Evolutionary conservation across 805 yeast genomes (phyloP).

Genomic region (Nakazawaea populi): DNA sequence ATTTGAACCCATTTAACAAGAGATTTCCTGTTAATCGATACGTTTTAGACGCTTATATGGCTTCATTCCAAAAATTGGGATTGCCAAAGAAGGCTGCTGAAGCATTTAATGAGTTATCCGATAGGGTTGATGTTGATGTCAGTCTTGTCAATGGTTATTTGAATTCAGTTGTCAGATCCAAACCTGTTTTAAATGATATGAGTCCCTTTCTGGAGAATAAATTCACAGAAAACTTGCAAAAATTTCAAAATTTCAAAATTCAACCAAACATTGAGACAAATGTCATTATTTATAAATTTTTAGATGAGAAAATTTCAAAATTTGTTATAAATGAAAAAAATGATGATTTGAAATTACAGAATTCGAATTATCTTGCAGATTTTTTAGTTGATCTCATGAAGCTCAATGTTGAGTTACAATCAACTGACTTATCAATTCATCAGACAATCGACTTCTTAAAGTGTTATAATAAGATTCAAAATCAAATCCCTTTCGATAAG

Average conservation of each 20-base stretch:
- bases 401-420: background rate
- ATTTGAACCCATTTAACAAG: constrained; percentile 1
- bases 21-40: constrained; percentile 4
- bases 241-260: background rate
- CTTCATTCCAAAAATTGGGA: constrained; percentile 1
- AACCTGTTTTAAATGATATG: background rate
- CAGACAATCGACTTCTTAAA: background rate
- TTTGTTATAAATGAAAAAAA: background rate
- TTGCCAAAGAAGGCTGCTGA: constrained; percentile 1
- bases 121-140: constrained; percentile 1
- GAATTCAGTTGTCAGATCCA: background rate
- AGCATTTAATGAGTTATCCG: background rate
- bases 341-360: background rate
- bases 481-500: background rate
- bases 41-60: constrained; percentile 1
- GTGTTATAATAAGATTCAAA: background rate
- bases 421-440: background rate
- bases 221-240: background rate
- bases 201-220: background rate
- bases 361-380: background rate
- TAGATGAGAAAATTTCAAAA: background rate
- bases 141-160: constrained; percentile 2
- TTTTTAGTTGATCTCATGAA: background rate
- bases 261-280: constrained; percentile 5
- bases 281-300: constrained; percentile 1